Percentiles rank a stretch among this genome's conserved stretches.
Evolutionary conservation across 2,329 filamentous ascomycete species (phyloP).

Genomic region (Cytospora paraplurivora): DNA sequence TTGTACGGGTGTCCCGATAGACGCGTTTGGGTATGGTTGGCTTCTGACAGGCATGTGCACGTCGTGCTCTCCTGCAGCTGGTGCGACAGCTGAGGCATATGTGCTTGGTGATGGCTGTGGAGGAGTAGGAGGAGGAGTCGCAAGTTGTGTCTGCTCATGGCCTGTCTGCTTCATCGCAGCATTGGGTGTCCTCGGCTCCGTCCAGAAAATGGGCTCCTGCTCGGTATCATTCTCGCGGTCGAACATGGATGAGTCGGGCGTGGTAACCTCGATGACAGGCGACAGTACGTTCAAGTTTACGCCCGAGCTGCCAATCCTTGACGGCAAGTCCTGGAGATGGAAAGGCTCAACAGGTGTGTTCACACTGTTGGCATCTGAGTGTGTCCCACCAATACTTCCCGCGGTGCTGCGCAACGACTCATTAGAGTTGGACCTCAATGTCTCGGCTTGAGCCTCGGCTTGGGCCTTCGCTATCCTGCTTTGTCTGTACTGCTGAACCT

Average conservation of each 20-base stretch:
- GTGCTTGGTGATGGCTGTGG: constrained; percentile 11
- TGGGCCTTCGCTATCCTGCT: constrained; percentile 42
- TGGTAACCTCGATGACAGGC: constrained; percentile 35
- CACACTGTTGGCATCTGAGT: constrained; percentile 12
- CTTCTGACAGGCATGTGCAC: constrained; percentile 6
- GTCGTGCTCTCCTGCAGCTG: constrained; percentile 15
- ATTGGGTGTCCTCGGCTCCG: constrained; percentile 20
- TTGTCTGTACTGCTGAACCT: constrained; percentile 50
- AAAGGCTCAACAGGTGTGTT: constrained; percentile 52
- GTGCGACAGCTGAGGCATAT: neutral
- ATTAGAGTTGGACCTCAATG: constrained; percentile 32
- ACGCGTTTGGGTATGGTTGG: constrained; percentile 1
- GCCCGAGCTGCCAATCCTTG: constrained; percentile 45
- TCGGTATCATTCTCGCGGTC: constrained; percentile 31
- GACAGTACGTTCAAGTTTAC: constrained; percentile 36
- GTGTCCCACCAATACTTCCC: constrained; percentile 30
- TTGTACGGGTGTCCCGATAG: neutral
- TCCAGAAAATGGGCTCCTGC: neutral
- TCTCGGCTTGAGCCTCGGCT: constrained; percentile 32
- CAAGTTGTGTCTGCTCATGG: constrained; percentile 25
- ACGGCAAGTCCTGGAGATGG: constrained; percentile 51
- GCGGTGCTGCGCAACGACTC: constrained; percentile 39
- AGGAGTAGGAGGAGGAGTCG: constrained; percentile 23
- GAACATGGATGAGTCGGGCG: constrained; percentile 32
- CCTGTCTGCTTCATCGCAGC: constrained; percentile 21